Percentiles rank a stretch among this genome's conserved stretches.
Evolutionary conservation across 306 rosid species (phyloP).

Genomic region (Cucurbita moschata): DNA sequence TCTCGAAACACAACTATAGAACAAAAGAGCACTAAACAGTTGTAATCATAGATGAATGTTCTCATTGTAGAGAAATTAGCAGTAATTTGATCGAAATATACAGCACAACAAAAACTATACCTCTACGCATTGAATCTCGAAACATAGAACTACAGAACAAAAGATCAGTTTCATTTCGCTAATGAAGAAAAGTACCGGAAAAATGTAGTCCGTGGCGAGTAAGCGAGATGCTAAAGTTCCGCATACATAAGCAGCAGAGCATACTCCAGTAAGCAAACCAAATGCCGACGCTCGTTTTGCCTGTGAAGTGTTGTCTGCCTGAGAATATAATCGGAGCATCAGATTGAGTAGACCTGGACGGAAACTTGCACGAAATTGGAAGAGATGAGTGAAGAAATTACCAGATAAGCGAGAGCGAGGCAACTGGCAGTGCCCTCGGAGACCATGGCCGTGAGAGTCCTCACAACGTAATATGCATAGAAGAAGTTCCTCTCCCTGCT

Average conservation of each 20-base stretch:
- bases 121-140: background rate
- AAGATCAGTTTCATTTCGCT: background rate
- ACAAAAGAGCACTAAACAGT: background rate
- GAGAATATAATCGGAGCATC: background rate
- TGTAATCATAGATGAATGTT: conserved; percentile 16
- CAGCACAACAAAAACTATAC: background rate
- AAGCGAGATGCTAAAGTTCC: conserved; percentile 72
- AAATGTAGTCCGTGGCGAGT: conserved; percentile 41
- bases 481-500: conserved; percentile 43
- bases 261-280: conserved; percentile 55
- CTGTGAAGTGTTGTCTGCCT: conserved; percentile 59
- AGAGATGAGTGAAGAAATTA: conserved; percentile 6
- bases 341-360: background rate
- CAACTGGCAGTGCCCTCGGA: conserved; percentile 42
- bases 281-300: conserved; percentile 48
- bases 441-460: conserved; percentile 50
- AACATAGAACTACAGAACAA: background rate
- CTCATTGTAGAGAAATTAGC: background rate
- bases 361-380: background rate
- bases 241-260: conserved; percentile 49
- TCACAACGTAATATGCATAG: conserved; percentile 40
- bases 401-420: conserved; percentile 81
- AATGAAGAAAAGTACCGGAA: conserved; percentile 35
- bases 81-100: background rate
- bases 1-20: background rate